Evolutionary conservation across 345 rosid genomes (phyloP).

Genomic region (Syzygium oleosum): DNA sequence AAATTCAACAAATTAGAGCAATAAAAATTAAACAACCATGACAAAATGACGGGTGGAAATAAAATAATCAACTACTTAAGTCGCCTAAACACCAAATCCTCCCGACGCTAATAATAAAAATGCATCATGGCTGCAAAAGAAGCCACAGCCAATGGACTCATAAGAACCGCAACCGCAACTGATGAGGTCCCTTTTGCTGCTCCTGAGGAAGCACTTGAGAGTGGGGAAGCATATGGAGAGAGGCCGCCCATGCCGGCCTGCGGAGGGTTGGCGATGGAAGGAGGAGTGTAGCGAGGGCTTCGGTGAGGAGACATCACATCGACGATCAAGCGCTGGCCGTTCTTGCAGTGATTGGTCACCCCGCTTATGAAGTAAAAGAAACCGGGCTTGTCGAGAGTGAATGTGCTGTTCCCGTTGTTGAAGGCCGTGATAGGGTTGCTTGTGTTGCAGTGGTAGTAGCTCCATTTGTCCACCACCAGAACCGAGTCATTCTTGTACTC

Average conservation of each 20-base stretch:
- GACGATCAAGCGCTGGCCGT: conserved; percentile 59
- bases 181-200: background rate
- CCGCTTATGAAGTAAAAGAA: conserved; percentile 79
- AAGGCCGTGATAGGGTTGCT: conserved; percentile 30
- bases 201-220: conserved; percentile 6
- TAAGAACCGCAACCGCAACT: background rate
- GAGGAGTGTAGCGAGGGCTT: conserved; percentile 10
- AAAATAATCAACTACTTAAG: background rate
- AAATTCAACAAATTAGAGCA: background rate
- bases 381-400: conserved; percentile 60
- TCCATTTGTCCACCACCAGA: conserved; percentile 65
- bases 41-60: background rate
- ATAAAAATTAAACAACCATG: background rate
- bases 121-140: background rate
- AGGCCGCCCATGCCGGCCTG: background rate
- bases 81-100: background rate
- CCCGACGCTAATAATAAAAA: background rate
- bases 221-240: conserved; percentile 20
- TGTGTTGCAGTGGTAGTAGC: conserved; percentile 60
- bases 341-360: conserved; percentile 39
- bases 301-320: conserved; percentile 58
- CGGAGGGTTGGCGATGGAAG: conserved; percentile 22
- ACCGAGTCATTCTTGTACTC: conserved; percentile 71
- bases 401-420: conserved; percentile 51
- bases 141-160: background rate